Percentiles rank a stretch among this genome's conserved stretches.
These are phyloP conservation scores for Meira miltonrushii DNA, from an alignment of 1,284 basidiomycete species.

Conservation along the genomic window DNA sequence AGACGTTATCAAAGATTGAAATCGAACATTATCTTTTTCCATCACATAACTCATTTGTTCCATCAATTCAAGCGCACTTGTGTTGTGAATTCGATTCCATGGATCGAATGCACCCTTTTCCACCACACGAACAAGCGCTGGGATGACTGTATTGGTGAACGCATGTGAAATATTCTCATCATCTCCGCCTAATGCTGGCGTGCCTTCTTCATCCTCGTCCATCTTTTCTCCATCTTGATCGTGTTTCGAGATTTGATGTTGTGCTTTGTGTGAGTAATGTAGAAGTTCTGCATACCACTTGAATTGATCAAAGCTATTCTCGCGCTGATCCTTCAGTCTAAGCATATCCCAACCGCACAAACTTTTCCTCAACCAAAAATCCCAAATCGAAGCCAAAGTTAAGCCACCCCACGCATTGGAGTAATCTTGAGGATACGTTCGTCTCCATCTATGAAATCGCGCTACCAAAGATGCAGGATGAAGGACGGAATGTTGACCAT, in stretches of 20 bases:
- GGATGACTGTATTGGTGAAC: constrained; percentile 28
- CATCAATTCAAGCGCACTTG: constrained; percentile 19
- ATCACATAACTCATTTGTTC: constrained; percentile 25
- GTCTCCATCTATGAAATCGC: constrained; percentile 23
- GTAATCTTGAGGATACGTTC: too few species aligned
- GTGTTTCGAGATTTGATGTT: not conserved
- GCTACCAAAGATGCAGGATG: constrained; percentile 33
- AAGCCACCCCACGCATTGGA: too few species aligned
- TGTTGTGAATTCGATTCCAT: constrained; percentile 23
- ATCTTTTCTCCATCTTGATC: not conserved
- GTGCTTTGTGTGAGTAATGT: not conserved
- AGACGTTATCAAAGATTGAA: constrained; percentile 17
- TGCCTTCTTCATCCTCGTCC: not conserved
- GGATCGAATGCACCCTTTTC: constrained; percentile 26
- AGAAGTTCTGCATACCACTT: constrained; percentile 15
- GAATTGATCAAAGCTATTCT: constrained; percentile 11
- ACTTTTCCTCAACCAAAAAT: too few species aligned
- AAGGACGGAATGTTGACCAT: constrained; percentile 1
- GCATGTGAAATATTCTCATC: constrained; percentile 33
- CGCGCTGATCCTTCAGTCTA: not conserved
- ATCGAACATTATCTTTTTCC: constrained; percentile 19
- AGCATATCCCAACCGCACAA: too few species aligned
- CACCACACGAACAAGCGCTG: constrained; percentile 18
- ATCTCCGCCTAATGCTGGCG: constrained; percentile 29
- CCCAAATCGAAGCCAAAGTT: too few species aligned